Conservation (phyloP, 2,329 filamentous ascomycete species). For the Penicillium janthinellum region DNA sequence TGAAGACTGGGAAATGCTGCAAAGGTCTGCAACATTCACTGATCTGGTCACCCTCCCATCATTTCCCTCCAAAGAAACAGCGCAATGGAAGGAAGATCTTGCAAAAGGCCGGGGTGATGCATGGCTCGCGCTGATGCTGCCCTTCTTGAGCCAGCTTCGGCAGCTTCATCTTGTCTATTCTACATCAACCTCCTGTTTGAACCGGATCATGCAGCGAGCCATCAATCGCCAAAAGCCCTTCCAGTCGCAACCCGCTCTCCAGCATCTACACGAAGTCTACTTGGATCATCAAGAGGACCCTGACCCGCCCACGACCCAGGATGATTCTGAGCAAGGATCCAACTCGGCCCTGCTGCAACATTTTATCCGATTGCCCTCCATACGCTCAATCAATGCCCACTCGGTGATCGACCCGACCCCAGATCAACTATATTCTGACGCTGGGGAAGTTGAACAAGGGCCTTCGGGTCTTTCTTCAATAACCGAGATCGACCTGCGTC, state of each 20-base stretch:
- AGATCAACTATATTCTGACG: not conserved
- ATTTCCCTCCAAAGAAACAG: slow-evolving; percentile 23
- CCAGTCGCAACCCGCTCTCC: slow-evolving; percentile 19
- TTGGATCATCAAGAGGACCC: slow-evolving; percentile 25
- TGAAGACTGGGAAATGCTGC: slow-evolving; percentile 10
- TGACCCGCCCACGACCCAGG: slow-evolving; percentile 12
- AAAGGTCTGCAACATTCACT: not conserved
- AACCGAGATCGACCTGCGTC: slow-evolving; percentile 28
- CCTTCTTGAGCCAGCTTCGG: slow-evolving; percentile 27
- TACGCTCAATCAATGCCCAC: slow-evolving; percentile 28
- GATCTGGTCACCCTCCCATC: slow-evolving; percentile 14
- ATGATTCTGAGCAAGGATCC: slow-evolving; percentile 7
- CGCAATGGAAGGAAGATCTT: slow-evolving; percentile 28
- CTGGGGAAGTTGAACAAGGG: not conserved
- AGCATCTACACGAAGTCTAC: slow-evolving; percentile 22
- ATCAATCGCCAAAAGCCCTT: slow-evolving; percentile 23
- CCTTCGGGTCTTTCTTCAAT: slow-evolving; percentile 20
- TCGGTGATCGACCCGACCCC: slow-evolving; percentile 28
- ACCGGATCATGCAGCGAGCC: slow-evolving; percentile 26
- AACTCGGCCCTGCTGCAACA: slow-evolving; percentile 22
- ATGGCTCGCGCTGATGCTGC: slow-evolving; percentile 32
- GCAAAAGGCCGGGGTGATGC: slow-evolving; percentile 26
- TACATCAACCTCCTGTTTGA: slow-evolving; percentile 23
- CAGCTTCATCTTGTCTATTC: slow-evolving; percentile 26
- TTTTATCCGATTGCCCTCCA: slow-evolving; percentile 30